Base-by-base conservation (phyloP, 2,329 filamentous ascomycete genomes). In the Stenocarpella maydis region DNA sequence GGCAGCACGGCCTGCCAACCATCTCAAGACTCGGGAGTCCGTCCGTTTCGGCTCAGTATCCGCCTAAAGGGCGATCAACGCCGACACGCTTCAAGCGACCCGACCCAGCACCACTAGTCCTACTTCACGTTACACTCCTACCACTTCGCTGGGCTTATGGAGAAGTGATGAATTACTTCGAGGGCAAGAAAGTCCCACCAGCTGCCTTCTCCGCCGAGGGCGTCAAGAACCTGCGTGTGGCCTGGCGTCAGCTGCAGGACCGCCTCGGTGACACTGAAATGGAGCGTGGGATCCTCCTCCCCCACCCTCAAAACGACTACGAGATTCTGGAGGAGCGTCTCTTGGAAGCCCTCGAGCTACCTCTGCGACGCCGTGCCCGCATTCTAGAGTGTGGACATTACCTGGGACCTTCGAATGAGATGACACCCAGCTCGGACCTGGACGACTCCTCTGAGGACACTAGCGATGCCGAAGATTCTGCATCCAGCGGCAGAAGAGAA, bases 381-480 rank as follows among this genome's bases (percentile, higher is more conserved):
- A 89, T 95, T 52, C 84, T 93, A 8, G 91, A 91, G 74, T 94
- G 92, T 74, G 92, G 92, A 0, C 92, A 95, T 77, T 95, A 94
- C 70, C 85, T 93, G 1, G 88, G 88, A 0, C 86, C 89, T 0
- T 82, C 86, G 4, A 88, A 88, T 68, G 82, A 83, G 53, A 81
- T 81, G 72, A 78, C 76, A 4, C 72, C 83, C 28, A 73, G 75
- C 19, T 80, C 82, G 0, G 75, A 79, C 6, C 83, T 85, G 7
- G 81, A 83, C 8, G 79, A 82, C 0, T 83, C 85, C 7, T 82
- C 80, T 45, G 84, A 85, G 28, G 83, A 85, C 8, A 83, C 83
- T 0, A 74, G 76, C 60, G 66, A 69, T n/a, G 66, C 67, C 7
- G 68, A 70, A 61, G 72, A 41, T 45, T 54, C 67, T n/a, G 52